Evolutionary conservation across 2,329 filamentous ascomycete genomes (phyloP), one percentile per base, ranked within the genome.

Genomic region (Fusarium bulbicola): DNA sequence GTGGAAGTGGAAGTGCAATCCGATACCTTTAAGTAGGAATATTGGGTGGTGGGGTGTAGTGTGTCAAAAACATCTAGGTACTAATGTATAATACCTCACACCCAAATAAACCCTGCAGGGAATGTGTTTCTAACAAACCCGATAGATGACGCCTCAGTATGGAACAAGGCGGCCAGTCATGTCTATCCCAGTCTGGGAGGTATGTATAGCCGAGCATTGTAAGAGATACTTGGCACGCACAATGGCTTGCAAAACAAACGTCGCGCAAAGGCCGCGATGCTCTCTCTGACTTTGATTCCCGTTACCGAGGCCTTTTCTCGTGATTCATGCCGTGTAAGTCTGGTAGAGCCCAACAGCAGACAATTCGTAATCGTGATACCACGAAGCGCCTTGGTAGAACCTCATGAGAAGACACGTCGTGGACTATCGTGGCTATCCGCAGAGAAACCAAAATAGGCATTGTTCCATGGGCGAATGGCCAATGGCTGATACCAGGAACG

Each of bases 11-110:
- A 47, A 47, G 45, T 47, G 45, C 45, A 47, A 43, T 43, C 42
- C 66, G 58, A 66, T 26, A 37, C 49, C 59, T 70, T 70, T 70
- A 70, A 66, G 66, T 70, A 59, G 30, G 46, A 37, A 49, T 28
- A 39, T 26, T 21, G 26, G 26, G 45, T 34, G 59, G 21, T 37
- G 20, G 47, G 24, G 28, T 50, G 50, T 52, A 50, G 50, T 15
- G 58, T 36, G n/a, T 42, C 30, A 28, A 60, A 34, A n/a, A 5
- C n/a, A 36, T 24, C 36, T 54, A 24, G 18, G 21, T 24, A 24
- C 26, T 26, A 26, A 26, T 34, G 28, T 18, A 24, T 20, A 18
- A n/a, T 32, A 47, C n/a, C 28, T 54, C 34, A 26, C 28, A 45
- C 26, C n/a, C 65, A 58, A 58, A 34, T 16, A 43, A 52, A n/a